Evolutionary conservation across 2,329 filamentous ascomycete species (phyloP), one percentile per base, ranked within the genome.

Genomic region (Erysiphe neolycopersici): DNA sequence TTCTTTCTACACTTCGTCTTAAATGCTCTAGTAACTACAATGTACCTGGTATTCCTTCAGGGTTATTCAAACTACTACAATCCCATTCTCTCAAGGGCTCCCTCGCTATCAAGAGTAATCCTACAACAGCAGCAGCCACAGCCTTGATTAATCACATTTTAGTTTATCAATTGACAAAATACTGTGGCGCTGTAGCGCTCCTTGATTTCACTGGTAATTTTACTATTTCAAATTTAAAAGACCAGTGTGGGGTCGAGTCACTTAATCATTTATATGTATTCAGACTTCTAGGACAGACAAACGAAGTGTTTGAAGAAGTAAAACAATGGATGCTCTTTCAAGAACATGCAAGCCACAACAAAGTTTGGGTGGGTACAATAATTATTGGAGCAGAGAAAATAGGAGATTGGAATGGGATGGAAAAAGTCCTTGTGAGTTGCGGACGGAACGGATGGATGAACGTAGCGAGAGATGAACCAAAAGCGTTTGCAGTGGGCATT

Each of bases 121-220:
- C 43, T 62, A 62, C 14, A 70, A 71, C 1, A 65, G 68, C 11
- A 58, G 65, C 46, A 59, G 71, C 12, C 65, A 16, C 29, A 9
- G 39, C 69, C 0, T 59, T 77, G 9, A 52, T 76, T 32, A 73
- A 76, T 58, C 60, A 64, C 43, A 56, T 77, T 3, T 54, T 71
- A 19, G 66, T 66, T 4, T 61, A 60, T 1, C 60, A 74, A 33
- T 57, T 73, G n/a, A 56, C 62, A 0, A 48, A 61, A 4, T 66
- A 64, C 42, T 49, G 52, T 30, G 47, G 49, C 3, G 54, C 53
- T 4, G 53, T 76, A 8, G 58, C 68, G 0, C 50, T 77, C 6
- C 52, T 77, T 41, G 73, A 76, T 50, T 53, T 66, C 1, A 68
- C 71, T 39, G 59, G 60, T 9, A 62, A 63, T 9, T 76, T 77